Percentiles rank a stretch among this genome's conserved stretches.
phyloP scores from a whole-genome alignment of 1,284 basidiomycete genomes.

The Cutaneotrichosporon curvatum region DNA sequence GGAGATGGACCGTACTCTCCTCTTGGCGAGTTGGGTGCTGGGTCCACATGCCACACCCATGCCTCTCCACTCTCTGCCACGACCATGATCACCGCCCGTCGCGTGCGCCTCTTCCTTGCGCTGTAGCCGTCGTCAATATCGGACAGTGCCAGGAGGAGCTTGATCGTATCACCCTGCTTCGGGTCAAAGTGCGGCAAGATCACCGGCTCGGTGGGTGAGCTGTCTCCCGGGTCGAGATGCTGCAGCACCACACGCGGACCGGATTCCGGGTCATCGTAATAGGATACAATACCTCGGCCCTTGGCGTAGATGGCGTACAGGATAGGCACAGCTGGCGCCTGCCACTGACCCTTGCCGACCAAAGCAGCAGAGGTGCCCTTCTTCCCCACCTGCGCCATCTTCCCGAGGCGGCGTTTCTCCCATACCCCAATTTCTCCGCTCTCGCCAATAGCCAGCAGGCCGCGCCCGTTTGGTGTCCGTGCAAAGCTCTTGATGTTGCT shows the following conservation, averaged over 20 bases:
- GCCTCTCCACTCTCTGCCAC: constrained; percentile 30
- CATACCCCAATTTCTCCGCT: constrained; percentile 37
- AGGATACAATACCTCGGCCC: constrained; percentile 41
- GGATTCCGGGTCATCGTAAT: constrained; percentile 11
- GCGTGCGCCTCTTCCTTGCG: constrained; percentile 25
- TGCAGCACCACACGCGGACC: constrained; percentile 28
- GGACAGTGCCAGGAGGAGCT: constrained; percentile 40
- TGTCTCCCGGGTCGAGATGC: constrained; percentile 31
- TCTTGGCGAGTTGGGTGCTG: constrained; percentile 14
- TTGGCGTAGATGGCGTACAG: constrained; percentile 40
- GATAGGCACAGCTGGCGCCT: constrained; percentile 7
- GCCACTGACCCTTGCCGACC: constrained; percentile 39
- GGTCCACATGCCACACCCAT: constrained; percentile 42
- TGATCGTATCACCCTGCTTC: constrained; percentile 28
- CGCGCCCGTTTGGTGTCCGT: constrained; percentile 45
- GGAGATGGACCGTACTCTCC: constrained; percentile 4
- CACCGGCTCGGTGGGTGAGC: constrained; percentile 24
- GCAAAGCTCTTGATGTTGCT: constrained; percentile 30
- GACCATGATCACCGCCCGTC: constrained; percentile 40
- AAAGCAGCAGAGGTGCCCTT: constrained; percentile 13
- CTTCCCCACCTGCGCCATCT: constrained; percentile 11
- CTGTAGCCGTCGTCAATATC: constrained; percentile 45
- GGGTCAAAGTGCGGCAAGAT: constrained; percentile 33
- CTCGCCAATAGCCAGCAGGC: constrained; percentile 32
- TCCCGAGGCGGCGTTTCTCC: constrained; percentile 35